Base-by-base conservation (phyloP, 2,329 filamentous ascomycete genomes). In the Sphaerostilbella broomeana region DNA sequence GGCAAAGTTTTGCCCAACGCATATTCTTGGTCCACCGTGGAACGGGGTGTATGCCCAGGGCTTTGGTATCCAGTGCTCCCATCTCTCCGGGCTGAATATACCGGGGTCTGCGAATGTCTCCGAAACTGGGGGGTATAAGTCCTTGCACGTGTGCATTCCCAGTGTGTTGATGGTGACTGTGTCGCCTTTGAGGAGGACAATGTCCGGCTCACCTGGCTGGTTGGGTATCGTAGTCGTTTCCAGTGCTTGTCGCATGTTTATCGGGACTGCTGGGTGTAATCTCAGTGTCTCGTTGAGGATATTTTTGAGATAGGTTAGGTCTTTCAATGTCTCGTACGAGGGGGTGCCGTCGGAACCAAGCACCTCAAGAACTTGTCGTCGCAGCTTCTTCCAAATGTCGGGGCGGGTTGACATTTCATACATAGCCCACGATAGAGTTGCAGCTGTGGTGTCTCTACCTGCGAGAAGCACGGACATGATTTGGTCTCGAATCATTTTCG, bases 401-500 rank as follows among this genome's bases (percentile, higher is more conserved):
- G 86, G 86, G 48, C 84, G 72, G 12, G 78, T 75, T 21, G 81
- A 75, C 3, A 95, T 70, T 60, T 94, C 86, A 60, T 90, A 92
- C 43, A 95, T 72, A 24, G 76, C 70, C 82, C 87, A 95, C 0
- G 80, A 84, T 0, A 95, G 71, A 0, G 84, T 87, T 13, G 73
- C 77, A 15, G 88, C 88, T 0, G 89, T 95, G 6, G 88, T 95
- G 60, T 95, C 89, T 19, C 85, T 75, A 5, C 86, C 88, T 1
- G 89, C 89, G 11, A 95, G 44, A 19, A 90, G 71, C 9, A 89
- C 72, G 7, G 79, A 78, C 33, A 86, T 75, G 28, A 88, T 69
- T 55, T 89, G 84, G 58, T 89, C 84, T n/a, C 85, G 79, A 20
- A 90, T 72, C 9, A 82, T 70, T 24, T 69, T 69, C 1, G 64